Conservation (phyloP, 768 basidiomycete species). For the Leccinum boreale region DNA sequence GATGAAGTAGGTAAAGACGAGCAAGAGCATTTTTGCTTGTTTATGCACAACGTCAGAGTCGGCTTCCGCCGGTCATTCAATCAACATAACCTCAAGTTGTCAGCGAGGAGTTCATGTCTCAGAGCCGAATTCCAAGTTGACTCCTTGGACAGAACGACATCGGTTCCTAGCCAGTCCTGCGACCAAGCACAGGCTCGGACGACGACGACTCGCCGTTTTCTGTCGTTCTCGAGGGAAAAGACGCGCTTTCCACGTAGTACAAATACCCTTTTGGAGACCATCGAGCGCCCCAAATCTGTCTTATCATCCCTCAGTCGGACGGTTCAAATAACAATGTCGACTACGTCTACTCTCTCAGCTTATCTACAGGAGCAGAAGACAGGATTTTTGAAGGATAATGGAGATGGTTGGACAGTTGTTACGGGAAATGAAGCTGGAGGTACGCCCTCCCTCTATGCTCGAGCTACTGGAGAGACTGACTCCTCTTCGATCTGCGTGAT, state of each 20-base stretch:
- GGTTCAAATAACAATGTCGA: conserved; percentile 20
- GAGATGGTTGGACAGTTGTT: conserved; percentile 72
- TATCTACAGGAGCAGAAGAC: conserved; percentile 51
- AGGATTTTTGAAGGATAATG: conserved; percentile 58
- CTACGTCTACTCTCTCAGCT: conserved; percentile 27
- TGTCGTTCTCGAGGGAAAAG: neutral
- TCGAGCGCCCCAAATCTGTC: neutral
- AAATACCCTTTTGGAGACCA: neutral
- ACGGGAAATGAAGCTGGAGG: conserved; percentile 99
- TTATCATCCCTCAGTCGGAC: neutral
- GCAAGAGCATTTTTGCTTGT: neutral
- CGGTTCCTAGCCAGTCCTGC: neutral
- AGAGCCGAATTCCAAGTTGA: neutral
- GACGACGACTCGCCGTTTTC: neutral
- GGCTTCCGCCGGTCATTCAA: neutral
- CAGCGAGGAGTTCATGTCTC: neutral
- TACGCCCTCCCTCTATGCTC: conserved; percentile 29
- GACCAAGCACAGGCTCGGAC: neutral
- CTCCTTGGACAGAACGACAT: neutral
- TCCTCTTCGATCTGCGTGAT: neutral
- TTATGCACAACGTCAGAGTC: conserved; percentile 5
- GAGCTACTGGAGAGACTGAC: neutral
- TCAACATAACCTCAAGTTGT: neutral
- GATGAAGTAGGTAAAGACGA: too few relatives aligned
- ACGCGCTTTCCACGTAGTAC: neutral